A percentile compares a stretch with the other conserved stretches of the same genome.
Conservation (phyloP, 2,329 filamentous ascomycete genomes). For the Aaosphaeria pasadenensis region DNA sequence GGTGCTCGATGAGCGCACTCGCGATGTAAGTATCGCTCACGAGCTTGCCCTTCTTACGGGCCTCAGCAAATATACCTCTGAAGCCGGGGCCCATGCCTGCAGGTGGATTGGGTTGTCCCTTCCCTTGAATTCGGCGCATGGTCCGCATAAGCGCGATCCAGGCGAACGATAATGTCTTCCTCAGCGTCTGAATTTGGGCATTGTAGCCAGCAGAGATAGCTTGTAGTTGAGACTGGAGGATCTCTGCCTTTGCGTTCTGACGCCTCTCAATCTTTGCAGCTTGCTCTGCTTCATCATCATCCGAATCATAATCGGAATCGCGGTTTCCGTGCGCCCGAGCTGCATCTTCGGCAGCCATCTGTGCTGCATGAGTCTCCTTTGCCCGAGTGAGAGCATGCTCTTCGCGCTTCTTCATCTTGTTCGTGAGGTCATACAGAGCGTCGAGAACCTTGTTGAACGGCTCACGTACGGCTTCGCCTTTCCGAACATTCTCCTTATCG, state of each 20-base stretch:
- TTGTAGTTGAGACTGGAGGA: conserved; percentile 55
- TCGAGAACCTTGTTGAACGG: conserved; percentile 82
- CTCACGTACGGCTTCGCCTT: conserved; percentile 72
- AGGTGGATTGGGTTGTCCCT: conserved; percentile 58
- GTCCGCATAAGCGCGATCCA: conserved; percentile 95
- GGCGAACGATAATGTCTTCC: conserved; percentile 81
- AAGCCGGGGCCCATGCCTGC: conserved; percentile 67
- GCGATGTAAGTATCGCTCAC: conserved; percentile 95
- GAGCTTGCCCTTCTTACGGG: conserved; percentile 79
- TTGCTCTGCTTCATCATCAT: conserved; percentile 53
- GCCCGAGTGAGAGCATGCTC: conserved; percentile 57
- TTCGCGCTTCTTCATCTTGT: conserved; percentile 66
- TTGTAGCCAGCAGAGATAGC: conserved; percentile 64
- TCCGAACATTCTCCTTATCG: conserved; percentile 62
- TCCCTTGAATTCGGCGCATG: conserved; percentile 90
- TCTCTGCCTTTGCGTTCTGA: conserved; percentile 48
- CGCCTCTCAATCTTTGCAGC: conserved; percentile 25
- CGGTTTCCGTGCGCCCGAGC: conserved; percentile 37
- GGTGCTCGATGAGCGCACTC: conserved; percentile 87
- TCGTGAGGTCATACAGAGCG: conserved; percentile 81
- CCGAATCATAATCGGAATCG: conserved; percentile 38
- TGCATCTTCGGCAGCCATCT: conserved; percentile 42
- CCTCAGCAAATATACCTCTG: conserved; percentile 84
- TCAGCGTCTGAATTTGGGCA: conserved; percentile 71
- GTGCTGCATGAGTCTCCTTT: conserved; percentile 52